These are phyloP conservation scores for Nothomitra cinnamomea DNA, from an alignment of 2,329 filamentous ascomycete genomes.

Conservation along the genomic window DNA sequence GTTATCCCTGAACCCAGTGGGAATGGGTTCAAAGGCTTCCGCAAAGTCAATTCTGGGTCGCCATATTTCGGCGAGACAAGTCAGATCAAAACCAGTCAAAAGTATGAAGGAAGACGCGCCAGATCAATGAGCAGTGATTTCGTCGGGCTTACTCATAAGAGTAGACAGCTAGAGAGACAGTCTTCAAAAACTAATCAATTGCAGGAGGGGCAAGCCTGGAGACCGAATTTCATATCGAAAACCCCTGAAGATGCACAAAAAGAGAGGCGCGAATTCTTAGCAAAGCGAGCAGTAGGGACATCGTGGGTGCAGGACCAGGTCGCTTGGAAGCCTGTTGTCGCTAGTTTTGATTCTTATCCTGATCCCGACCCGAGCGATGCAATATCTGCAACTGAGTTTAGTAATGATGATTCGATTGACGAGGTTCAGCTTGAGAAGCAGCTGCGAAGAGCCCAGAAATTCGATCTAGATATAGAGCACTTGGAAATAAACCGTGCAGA, in stretches of 20 bases:
- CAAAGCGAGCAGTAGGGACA: too few species aligned
- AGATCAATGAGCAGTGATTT: background rate
- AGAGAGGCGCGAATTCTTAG: too few species aligned
- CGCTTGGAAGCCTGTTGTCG: background rate
- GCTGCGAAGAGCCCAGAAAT: slow-evolving; percentile 1
- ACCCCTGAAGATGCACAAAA: too few species aligned
- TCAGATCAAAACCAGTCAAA: too few species aligned
- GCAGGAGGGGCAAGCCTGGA: too few species aligned
- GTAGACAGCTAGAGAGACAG: background rate
- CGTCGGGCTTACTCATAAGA: background rate
- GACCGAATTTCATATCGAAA: too few species aligned
- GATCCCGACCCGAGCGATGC: too few species aligned
- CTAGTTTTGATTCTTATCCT: background rate
- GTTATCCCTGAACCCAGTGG: too few species aligned
- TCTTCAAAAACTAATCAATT: background rate
- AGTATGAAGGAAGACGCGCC: background rate
- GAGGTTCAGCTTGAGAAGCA: background rate
- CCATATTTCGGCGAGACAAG: too few species aligned
- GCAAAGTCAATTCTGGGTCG: too few species aligned
- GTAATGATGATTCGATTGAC: background rate
- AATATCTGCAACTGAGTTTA: background rate
- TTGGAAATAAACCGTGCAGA: background rate
- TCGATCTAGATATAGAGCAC: background rate
- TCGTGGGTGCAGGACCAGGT: background rate
- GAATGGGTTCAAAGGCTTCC: too few species aligned